Evolutionary conservation across 495 filamentous ascomycete species (phyloP).

Genomic region (Friedmanniomyces endolithicus): DNA sequence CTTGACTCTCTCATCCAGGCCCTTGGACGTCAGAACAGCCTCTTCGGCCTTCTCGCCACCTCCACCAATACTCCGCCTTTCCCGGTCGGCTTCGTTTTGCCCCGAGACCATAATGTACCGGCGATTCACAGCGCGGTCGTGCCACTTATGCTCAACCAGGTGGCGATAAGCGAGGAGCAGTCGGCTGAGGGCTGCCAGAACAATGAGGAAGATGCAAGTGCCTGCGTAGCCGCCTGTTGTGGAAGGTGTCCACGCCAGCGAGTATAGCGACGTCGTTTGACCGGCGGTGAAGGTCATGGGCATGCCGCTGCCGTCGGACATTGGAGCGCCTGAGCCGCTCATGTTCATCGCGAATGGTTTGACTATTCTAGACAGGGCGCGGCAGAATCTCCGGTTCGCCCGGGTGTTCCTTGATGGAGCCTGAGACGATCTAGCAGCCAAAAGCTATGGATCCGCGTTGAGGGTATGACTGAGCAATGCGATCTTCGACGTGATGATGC

Average conservation of each 20-base stretch:
- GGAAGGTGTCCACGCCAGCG: slow-evolving; percentile 56
- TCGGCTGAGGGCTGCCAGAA: slow-evolving; percentile 56
- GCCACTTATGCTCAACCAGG: slow-evolving; percentile 44
- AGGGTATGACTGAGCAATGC: too few relatives aligned
- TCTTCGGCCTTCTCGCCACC: slow-evolving; percentile 41
- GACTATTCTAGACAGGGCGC: not conserved
- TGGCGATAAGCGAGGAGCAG: slow-evolving; percentile 54
- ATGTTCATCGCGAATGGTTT: slow-evolving; percentile 9
- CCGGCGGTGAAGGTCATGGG: slow-evolving; percentile 47
- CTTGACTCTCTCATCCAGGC: slow-evolving; percentile 60
- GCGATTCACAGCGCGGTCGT: slow-evolving; percentile 52
- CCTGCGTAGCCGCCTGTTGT: slow-evolving; percentile 59
- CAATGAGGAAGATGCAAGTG: slow-evolving; percentile 76
- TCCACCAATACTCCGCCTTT: slow-evolving; percentile 50
- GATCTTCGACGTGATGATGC: too few relatives aligned
- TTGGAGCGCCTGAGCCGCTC: slow-evolving; percentile 1
- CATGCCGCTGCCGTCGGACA: slow-evolving; percentile 16
- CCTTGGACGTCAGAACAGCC: slow-evolving; percentile 48
- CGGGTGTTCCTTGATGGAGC: not conserved
- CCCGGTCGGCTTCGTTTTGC: slow-evolving; percentile 54
- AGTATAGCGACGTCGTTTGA: slow-evolving; percentile 61
- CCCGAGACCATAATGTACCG: slow-evolving; percentile 65
- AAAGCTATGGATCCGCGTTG: too few relatives aligned
- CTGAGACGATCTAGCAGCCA: not conserved
- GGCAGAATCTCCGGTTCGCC: not conserved